Evolutionary conservation across 208 protist genomes (phyloP).

Genomic region (Leishmania mexicana): DNA sequence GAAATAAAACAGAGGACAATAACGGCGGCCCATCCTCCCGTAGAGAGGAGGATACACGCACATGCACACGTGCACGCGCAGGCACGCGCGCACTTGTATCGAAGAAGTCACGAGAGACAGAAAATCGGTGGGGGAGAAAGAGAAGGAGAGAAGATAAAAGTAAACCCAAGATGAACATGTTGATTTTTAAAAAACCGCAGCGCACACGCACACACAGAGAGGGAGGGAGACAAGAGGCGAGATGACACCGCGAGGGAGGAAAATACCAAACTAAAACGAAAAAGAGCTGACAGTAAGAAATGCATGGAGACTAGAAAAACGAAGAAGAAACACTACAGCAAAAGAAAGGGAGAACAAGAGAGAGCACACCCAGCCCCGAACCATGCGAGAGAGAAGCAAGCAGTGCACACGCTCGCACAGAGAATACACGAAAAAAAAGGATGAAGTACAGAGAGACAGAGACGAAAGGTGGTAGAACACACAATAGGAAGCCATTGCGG

Average conservation of each 20-base stretch:
- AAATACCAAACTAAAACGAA: not conserved
- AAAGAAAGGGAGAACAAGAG: slow-evolving; percentile 4
- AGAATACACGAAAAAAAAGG: not conserved
- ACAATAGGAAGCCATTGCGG: not conserved
- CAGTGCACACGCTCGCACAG: not conserved
- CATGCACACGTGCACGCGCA: not conserved
- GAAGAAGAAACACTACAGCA: not conserved
- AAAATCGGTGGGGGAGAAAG: not conserved
- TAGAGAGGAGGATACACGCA: not conserved
- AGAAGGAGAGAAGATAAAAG: slow-evolving; percentile 15
- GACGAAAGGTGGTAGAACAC: not conserved
- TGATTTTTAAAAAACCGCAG: not conserved
- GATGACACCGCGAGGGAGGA: not conserved
- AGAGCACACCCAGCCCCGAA: not conserved
- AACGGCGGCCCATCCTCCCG: not conserved
- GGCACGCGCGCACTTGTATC: not conserved
- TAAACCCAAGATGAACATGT: not conserved
- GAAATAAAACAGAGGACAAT: slow-evolving; percentile 1
- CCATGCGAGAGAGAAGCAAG: not conserved
- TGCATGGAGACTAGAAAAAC: not conserved
- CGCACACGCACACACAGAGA: not conserved
- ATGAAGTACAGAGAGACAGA: not conserved
- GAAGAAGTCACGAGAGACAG: slow-evolving; percentile 5
- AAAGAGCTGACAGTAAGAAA: not conserved
- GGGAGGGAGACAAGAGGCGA: not conserved